Evolutionary conservation across 768 basidiomycete species (phyloP), one percentile per base, ranked within the genome.

Genomic region (Hydnomerulius pinastri): DNA sequence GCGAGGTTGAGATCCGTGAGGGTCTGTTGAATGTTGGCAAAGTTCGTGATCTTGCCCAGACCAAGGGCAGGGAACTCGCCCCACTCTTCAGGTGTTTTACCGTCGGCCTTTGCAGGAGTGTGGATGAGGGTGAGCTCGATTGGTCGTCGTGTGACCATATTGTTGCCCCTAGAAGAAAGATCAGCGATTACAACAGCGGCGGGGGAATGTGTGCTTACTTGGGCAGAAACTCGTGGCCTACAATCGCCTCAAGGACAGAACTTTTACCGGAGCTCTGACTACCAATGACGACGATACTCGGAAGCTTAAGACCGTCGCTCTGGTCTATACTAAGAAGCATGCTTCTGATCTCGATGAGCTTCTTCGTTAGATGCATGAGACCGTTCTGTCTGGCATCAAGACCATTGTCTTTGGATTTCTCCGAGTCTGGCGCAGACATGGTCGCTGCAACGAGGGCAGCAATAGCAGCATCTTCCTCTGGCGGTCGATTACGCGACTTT

Each of bases 251-350:
- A 53, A 99, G 72, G 0, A 99, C 97, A 23, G 92, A 95, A 60
- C 94, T 98, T 77, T 99, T 99, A 10, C 97, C 97, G 2, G 92
- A 95, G 68, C 94, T 97, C 73, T 99, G 97, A 67, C 92, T 96
- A 10, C 97, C 97, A 55, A 99, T 90, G 40, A 98, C 97, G 36
- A 98, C 97, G 54, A 99, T 98, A 60, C 93, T 96, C 2, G 97
- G 97, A 17, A 99, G 74, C 61, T 94, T 98, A 58, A 99, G 78
- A 6, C 87, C 82, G 57, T 98, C 96, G 56, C 87, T 93, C 69
- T 98, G 93, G 70, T 98, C 97, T 47, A 98, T 95, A 61, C 90
- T 88, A 20, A 98, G 76, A n/a, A 99, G 75, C 79, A 98, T 95
- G 54, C 79, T 87, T 49, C 97, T 76, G 62, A 99, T 97, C 70